Conservation (phyloP, 129 eudicot species). For the Centella asiatica region DNA sequence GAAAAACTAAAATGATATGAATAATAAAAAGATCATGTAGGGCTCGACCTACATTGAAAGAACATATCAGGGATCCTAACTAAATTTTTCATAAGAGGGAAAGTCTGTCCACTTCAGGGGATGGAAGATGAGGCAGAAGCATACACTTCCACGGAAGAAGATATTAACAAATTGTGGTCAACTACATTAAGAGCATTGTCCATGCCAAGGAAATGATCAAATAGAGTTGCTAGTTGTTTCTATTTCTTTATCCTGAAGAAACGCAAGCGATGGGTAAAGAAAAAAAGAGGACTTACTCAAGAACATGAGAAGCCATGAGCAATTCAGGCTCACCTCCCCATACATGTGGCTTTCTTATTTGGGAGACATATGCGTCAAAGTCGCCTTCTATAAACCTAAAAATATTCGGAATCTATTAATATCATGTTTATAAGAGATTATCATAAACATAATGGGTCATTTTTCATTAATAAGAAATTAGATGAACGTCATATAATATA, state of each 20-base stretch:
- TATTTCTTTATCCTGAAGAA: too few relatives aligned
- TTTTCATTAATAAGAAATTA: not conserved
- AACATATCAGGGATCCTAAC: too few relatives aligned
- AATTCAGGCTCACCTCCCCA: conserved; percentile 99
- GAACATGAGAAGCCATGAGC: conserved; percentile 96
- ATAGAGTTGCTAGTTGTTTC: not conserved
- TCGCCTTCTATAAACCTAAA: conserved; percentile 93
- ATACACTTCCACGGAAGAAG: not conserved
- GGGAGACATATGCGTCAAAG: conserved; percentile 73
- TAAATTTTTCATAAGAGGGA: too few relatives aligned
- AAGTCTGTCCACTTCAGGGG: not conserved
- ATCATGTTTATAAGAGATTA: not conserved
- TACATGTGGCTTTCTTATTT: conserved; percentile 79
- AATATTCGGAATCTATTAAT: not conserved
- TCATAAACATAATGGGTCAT: not conserved
- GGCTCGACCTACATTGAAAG: too few relatives aligned
- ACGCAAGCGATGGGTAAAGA: not conserved
- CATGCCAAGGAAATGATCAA: not conserved
- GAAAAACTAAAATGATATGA: too few relatives aligned
- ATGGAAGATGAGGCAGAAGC: not conserved
- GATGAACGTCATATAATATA: not conserved
- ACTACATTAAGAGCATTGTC: not conserved
- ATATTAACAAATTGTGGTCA: not conserved
- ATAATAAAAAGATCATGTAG: too few relatives aligned
- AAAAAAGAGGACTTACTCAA: conserved; percentile 44